Base-by-base conservation (phyloP, 257 asterid species). In the Solanum etuberosum region DNA sequence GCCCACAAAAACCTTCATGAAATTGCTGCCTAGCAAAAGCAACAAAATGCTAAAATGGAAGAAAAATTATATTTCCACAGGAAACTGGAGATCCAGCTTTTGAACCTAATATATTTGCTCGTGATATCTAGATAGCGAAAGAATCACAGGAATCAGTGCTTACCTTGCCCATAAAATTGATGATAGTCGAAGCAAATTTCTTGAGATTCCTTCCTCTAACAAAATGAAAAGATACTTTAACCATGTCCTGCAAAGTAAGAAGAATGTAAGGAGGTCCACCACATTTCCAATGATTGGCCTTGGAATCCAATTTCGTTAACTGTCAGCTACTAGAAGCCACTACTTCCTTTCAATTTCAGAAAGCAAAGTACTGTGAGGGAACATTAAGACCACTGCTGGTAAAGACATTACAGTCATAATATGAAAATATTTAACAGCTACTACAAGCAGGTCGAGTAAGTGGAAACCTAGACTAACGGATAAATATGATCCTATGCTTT, bases 131-230 rank as follows among this genome's bases (percentile, higher is more conserved):
- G 29, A 43, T 46, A 80, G 84, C 5, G 18, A 78, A 43, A 78
- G 23, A 87, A 37, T 48, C 42, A 87, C 13, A 20, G 70, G 88
- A 80, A 48, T 15, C 25, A 43, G 38, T 70, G 81, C 92, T 63
- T 51, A 95, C 99, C 98, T 94, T 97, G 90, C 99, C 96, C 98
- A 93, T 93, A 94, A 97, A 97, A 94, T 92, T 93, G 88, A 93
- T 94, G 72, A 97, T 93, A 85, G 96, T 93, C 63, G 95, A 92
- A 84, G 98, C 98, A 92, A 97, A 95, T 90, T 94, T 94, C 93
- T 93, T 92, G 7, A 95, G 95, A 91, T 91, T 92, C 87, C 93
- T 97, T 89, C 98, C 99, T 86, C 98, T 93, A 85, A 94, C 95
- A 90, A 93, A 97, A 91, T 97, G 98, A 91, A 93, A 94, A 4